Evolutionary conservation across 2,329 filamentous ascomycete genomes (phyloP).

Genomic region (Chaetomium sp.): DNA sequence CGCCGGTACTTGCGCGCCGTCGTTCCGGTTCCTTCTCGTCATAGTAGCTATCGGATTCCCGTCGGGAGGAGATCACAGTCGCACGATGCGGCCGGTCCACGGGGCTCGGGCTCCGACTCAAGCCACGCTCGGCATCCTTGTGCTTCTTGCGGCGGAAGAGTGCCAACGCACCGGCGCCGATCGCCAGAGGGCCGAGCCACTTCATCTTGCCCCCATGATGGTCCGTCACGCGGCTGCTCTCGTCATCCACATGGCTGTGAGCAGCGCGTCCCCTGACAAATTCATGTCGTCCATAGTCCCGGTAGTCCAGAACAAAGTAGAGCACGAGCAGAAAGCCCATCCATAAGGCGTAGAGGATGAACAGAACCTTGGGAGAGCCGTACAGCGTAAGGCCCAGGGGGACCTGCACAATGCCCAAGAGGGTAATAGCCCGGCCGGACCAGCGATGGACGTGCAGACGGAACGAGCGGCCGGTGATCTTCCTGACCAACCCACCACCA

Average conservation of each 20-base stretch:
- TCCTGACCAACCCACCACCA: constrained; percentile 57
- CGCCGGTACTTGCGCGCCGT: constrained; percentile 28
- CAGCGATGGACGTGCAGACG: constrained; percentile 74
- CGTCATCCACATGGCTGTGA: constrained; percentile 42
- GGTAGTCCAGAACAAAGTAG: constrained; percentile 77
- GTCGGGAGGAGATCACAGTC: constrained; percentile 47
- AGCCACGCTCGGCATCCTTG: constrained; percentile 33
- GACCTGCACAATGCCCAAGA: constrained; percentile 81
- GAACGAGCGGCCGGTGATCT: constrained; percentile 44
- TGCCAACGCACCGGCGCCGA: constrained; percentile 45
- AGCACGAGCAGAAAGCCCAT: constrained; percentile 63
- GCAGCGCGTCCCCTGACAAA: constrained; percentile 44
- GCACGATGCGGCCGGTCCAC: constrained; percentile 33
- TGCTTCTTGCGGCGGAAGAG: constrained; percentile 41
- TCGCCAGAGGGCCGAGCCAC: constrained; percentile 49
- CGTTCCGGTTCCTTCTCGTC: constrained; percentile 62
- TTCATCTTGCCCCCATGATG: constrained; percentile 31
- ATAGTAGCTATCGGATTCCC: constrained; percentile 51
- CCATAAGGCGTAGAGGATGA: constrained; percentile 79
- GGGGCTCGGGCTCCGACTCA: constrained; percentile 37
- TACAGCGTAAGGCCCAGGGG: constrained; percentile 87
- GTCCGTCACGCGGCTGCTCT: constrained; percentile 35
- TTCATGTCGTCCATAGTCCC: constrained; percentile 49
- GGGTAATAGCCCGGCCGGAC: constrained; percentile 68
- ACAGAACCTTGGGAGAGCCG: constrained; percentile 77